A percentile compares a stretch with the other conserved stretches of the same genome.
phyloP scores from a whole-genome alignment of 2,329 filamentous ascomycete genomes.

The Diaporthe ampelina region DNA sequence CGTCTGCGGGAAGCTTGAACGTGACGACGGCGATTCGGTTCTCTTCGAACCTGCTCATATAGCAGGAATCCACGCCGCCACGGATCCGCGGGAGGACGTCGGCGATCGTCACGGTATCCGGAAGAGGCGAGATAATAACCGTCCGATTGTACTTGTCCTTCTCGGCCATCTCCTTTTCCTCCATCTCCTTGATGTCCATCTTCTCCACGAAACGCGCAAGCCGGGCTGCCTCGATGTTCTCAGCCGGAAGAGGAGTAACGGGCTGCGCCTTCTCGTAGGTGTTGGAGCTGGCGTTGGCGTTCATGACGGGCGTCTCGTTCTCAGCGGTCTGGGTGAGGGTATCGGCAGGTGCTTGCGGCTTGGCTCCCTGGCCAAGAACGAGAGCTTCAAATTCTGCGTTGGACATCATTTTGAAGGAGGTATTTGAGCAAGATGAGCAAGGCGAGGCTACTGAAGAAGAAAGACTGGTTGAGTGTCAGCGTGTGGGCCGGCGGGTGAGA shows the following conservation, averaged over 20 bases:
- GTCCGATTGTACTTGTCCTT: background rate
- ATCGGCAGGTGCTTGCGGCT: background rate
- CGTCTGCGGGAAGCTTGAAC: background rate
- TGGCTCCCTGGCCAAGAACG: background rate
- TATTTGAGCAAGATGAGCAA: no score
- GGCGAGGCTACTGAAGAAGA: no score
- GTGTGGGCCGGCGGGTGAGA: no score
- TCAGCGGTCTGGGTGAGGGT: background rate
- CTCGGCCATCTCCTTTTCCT: background rate
- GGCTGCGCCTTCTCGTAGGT: background rate
- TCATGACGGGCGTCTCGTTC: no score
- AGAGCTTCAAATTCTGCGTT: background rate
- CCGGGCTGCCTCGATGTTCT: background rate
- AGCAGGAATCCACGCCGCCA: constrained; percentile 7
- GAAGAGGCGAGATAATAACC: background rate
- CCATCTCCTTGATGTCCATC: no score
- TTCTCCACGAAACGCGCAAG: background rate
- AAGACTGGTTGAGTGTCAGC: background rate
- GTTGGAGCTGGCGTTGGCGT: no score
- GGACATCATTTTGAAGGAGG: background rate
- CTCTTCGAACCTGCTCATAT: background rate
- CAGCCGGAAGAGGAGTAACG: no score
- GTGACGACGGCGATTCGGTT: constrained; percentile 6
- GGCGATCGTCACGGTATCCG: background rate
- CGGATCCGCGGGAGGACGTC: constrained; percentile 31